These are phyloP conservation scores for Fusarium dlaminii DNA, from an alignment of 2,329 filamentous ascomycete genomes.

Conservation along the genomic window DNA sequence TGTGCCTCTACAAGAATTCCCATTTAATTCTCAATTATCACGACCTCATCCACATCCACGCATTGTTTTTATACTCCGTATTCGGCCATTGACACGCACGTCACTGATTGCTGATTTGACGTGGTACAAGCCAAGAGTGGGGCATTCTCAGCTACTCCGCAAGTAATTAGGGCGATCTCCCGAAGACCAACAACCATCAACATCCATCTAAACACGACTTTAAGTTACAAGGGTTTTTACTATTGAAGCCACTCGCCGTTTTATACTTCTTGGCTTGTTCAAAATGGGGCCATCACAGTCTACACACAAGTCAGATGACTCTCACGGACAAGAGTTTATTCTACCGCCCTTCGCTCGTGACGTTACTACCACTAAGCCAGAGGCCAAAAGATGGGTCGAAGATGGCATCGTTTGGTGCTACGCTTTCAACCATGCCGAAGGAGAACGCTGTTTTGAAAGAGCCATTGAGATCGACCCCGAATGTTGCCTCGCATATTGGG, in stretches of 20 bases:
- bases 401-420: slow-evolving; percentile 75
- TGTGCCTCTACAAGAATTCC: neutral
- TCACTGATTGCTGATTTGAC: slow-evolving; percentile 34
- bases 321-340: slow-evolving; percentile 28
- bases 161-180: slow-evolving; percentile 28
- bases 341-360: slow-evolving; percentile 49
- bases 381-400: slow-evolving; percentile 71
- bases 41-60: neutral
- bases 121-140: slow-evolving; percentile 28
- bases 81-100: slow-evolving; percentile 25
- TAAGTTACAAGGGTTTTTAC: neutral
- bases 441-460: slow-evolving; percentile 66
- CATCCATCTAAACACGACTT: neutral
- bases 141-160: slow-evolving; percentile 29
- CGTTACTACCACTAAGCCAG: slow-evolving; percentile 61
- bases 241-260: neutral
- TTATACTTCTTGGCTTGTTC: neutral
- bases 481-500: slow-evolving; percentile 73
- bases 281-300: slow-evolving; percentile 27
- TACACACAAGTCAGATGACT: neutral
- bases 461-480: slow-evolving; percentile 61
- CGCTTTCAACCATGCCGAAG: slow-evolving; percentile 77
- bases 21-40: neutral
- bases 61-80: neutral
- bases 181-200: slow-evolving; percentile 1